These are phyloP conservation scores for Pichia paraexigua DNA, from an alignment of 805 yeast species.

Conservation along the genomic window DNA sequence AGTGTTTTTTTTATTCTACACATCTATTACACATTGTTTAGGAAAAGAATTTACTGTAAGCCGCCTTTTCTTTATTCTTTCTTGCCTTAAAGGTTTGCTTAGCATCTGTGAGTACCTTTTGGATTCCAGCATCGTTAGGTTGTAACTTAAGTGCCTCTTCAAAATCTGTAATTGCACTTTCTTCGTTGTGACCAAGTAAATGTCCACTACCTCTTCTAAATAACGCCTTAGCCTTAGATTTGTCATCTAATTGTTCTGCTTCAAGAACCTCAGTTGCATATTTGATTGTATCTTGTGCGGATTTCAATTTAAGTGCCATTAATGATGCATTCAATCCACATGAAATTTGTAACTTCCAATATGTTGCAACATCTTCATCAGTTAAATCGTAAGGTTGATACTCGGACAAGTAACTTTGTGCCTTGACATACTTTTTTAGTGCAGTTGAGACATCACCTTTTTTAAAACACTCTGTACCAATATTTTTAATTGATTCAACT, in stretches of 20 bases:
- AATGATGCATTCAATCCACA: conserved; percentile 67
- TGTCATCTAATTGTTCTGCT: conserved; percentile 48
- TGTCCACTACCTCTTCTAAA: conserved; percentile 81
- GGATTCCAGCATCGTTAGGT: conserved; percentile 67
- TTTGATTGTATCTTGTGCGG: conserved; percentile 44
- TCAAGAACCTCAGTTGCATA: conserved; percentile 64
- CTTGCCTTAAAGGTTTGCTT: conserved; percentile 44
- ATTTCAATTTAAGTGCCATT: conserved; percentile 56
- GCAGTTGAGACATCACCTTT: conserved; percentile 51
- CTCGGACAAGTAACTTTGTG: conserved; percentile 58
- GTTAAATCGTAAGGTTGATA: conserved; percentile 66
- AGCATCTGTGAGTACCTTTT: conserved; percentile 55
- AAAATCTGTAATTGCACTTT: conserved; percentile 58
- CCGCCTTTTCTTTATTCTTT: conserved; percentile 62
- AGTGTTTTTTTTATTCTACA: background rate
- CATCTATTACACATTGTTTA: background rate
- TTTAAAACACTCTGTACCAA: conserved; percentile 74
- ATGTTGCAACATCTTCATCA: conserved; percentile 41
- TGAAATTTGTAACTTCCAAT: conserved; percentile 52
- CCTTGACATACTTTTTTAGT: conserved; percentile 62
- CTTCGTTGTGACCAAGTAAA: conserved; percentile 55
- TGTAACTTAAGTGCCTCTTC: conserved; percentile 54
- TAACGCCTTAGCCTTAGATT: conserved; percentile 74
- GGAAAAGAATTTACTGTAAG: conserved; percentile 60
- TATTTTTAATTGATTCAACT: conserved; percentile 55